phyloP scores from a whole-genome alignment of 148 eudicot species.

The Rhododendron williamsianum region DNA sequence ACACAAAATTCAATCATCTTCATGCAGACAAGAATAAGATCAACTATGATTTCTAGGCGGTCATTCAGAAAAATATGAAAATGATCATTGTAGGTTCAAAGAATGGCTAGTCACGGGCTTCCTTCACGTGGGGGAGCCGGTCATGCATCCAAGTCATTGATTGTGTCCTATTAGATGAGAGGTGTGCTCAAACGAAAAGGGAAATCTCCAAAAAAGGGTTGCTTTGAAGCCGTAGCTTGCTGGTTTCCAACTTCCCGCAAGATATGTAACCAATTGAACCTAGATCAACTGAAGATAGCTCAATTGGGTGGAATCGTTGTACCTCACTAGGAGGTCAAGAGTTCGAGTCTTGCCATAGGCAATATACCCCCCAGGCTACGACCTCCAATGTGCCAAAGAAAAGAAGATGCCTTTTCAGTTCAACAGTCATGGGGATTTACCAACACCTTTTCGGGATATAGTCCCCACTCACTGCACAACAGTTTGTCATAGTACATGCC shows the following conservation, averaged over 20 bases:
- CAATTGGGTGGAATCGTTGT: not conserved
- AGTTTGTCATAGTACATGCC: not conserved
- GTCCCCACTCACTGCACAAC: not conserved
- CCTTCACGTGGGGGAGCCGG: not conserved
- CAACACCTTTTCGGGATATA: not conserved
- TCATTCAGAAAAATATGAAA: not conserved
- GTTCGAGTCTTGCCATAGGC: not conserved
- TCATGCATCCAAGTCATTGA: not conserved
- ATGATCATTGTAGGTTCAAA: not conserved
- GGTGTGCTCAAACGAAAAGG: no score
- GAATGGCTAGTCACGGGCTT: not conserved
- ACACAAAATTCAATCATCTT: not conserved
- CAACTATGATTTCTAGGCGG: not conserved
- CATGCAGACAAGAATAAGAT: not conserved
- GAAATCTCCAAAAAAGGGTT: no score
- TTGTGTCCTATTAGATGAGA: no score
- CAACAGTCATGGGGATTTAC: not conserved
- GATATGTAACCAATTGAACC: not conserved
- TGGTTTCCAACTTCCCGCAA: not conserved
- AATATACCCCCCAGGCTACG: not conserved
- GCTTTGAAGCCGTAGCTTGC: no score
- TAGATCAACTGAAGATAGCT: not conserved
- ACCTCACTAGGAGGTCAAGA: not conserved
- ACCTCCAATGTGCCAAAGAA: not conserved
- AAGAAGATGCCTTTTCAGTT: not conserved